phyloP scores from a whole-genome alignment of 768 basidiomycete species.

The Kwoniella dejecticola region DNA sequence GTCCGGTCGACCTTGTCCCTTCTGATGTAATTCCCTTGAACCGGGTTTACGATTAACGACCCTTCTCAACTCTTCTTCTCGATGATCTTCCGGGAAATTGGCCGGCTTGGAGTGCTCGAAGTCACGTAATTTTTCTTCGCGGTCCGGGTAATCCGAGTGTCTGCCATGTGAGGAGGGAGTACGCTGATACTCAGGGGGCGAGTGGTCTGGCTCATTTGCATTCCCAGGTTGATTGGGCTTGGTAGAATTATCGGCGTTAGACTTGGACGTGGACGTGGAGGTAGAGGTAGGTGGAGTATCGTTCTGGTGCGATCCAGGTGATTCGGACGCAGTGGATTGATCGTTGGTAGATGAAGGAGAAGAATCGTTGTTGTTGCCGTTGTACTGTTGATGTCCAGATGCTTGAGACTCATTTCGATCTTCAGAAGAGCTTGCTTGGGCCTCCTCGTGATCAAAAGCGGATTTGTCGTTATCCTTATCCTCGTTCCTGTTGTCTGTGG shows the following conservation, averaged over 20 bases:
- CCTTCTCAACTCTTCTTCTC: constrained; percentile 6
- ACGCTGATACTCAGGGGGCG: not conserved
- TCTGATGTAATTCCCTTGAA: constrained; percentile 4
- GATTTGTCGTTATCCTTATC: not conserved
- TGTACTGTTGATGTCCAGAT: too few relatives aligned
- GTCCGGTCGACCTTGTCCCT: constrained; percentile 2
- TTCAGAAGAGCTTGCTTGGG: too few relatives aligned
- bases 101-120: constrained; percentile 12
- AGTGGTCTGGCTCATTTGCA: not conserved
- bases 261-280: too few relatives aligned
- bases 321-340: not conserved
- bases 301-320: too few relatives aligned
- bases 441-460: too few relatives aligned
- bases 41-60: constrained; percentile 12
- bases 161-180: not conserved
- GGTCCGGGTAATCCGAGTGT: not conserved
- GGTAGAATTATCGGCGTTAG: not conserved
- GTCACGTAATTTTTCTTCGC: not conserved
- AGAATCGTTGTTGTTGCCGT: not conserved
- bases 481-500: not conserved
- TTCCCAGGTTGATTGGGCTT: not conserved
- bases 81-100: constrained; percentile 9
- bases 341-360: not conserved
- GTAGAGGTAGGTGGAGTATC: not conserved
- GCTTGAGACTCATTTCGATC: not conserved